These are phyloP conservation scores for Xylariaceae sp. DNA, from an alignment of 2,329 filamentous ascomycete species.

Conservation along the genomic window DNA sequence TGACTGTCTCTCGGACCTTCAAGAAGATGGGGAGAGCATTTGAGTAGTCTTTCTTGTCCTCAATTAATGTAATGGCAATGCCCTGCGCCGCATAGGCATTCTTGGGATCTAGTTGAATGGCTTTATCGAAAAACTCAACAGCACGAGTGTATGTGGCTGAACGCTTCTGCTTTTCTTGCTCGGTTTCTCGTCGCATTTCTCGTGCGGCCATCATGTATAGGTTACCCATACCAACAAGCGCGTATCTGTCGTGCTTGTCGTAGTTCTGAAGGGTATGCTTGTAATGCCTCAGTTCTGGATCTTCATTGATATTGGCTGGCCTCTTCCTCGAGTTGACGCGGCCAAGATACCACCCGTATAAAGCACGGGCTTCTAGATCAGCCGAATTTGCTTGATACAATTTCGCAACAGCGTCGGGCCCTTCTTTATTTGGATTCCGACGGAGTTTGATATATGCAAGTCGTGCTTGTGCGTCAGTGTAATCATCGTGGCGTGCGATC, in stretches of 20 bases:
- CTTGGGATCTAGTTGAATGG: slow-evolving; percentile 85
- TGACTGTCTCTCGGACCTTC: slow-evolving; percentile 85
- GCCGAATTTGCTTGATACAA: slow-evolving; percentile 79
- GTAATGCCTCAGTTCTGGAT: slow-evolving; percentile 88
- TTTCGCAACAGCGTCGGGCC: slow-evolving; percentile 78
- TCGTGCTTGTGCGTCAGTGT: slow-evolving; percentile 84
- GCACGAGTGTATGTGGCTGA: slow-evolving; percentile 83
- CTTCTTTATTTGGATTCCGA: slow-evolving; percentile 76
- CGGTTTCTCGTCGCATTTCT: slow-evolving; percentile 89
- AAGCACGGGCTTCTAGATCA: slow-evolving; percentile 84
- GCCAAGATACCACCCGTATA: slow-evolving; percentile 95
- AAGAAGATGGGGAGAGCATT: slow-evolving; percentile 82
- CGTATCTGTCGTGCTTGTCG: slow-evolving; percentile 98
- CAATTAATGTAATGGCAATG: slow-evolving; percentile 86
- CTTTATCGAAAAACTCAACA: slow-evolving; percentile 98
- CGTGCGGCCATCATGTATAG: slow-evolving; percentile 80
- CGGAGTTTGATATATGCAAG: slow-evolving; percentile 86
- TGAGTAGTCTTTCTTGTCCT: slow-evolving; percentile 87
- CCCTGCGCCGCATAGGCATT: slow-evolving; percentile 97
- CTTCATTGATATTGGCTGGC: slow-evolving; percentile 75
- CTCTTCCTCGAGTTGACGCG: slow-evolving; percentile 76
- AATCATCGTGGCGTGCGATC: slow-evolving; percentile 79
- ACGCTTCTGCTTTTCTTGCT: slow-evolving; percentile 86
- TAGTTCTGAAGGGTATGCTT: slow-evolving; percentile 92
- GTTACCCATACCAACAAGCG: slow-evolving; percentile 95